These are phyloP conservation scores for Metschnikowia drakensbergensis DNA, from an alignment of 805 yeast species.

Conservation along the genomic window DNA sequence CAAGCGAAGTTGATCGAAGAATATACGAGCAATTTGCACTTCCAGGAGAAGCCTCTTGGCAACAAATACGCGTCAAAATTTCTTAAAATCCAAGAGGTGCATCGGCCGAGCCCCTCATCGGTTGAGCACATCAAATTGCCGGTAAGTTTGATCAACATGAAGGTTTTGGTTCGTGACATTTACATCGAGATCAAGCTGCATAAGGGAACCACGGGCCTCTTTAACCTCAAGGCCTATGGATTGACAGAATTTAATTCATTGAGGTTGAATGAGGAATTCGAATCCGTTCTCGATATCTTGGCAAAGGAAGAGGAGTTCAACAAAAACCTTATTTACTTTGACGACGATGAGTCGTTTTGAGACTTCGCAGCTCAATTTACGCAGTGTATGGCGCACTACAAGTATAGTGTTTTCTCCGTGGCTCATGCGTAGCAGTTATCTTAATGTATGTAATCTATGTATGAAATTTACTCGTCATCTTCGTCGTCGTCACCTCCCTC, in stretches of 20 bases:
- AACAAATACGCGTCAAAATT: constrained; percentile 31
- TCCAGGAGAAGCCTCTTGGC: constrained; percentile 1
- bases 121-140: constrained; percentile 33
- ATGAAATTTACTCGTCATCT: constrained; percentile 44
- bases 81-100: constrained; percentile 27
- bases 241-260: constrained; percentile 11
- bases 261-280: constrained; percentile 12
- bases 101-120: constrained; percentile 12
- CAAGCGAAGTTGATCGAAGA: constrained; percentile 19
- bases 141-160: constrained; percentile 29
- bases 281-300: constrained; percentile 10
- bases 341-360: background rate
- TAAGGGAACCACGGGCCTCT: constrained; percentile 14
- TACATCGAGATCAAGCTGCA: constrained; percentile 23
- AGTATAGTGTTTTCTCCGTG: background rate
- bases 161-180: constrained; percentile 30
- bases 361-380: too few species aligned
- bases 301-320: constrained; percentile 3
- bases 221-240: constrained; percentile 16
- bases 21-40: constrained; percentile 14
- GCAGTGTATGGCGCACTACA: background rate
- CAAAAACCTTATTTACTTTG: background rate
- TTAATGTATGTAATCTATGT: constrained; percentile 2
- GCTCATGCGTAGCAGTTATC: background rate
- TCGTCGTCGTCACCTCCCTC: constrained; percentile 53